Evolutionary conservation across 306 rosid species (phyloP).

Genomic region (Prunus mume): DNA sequence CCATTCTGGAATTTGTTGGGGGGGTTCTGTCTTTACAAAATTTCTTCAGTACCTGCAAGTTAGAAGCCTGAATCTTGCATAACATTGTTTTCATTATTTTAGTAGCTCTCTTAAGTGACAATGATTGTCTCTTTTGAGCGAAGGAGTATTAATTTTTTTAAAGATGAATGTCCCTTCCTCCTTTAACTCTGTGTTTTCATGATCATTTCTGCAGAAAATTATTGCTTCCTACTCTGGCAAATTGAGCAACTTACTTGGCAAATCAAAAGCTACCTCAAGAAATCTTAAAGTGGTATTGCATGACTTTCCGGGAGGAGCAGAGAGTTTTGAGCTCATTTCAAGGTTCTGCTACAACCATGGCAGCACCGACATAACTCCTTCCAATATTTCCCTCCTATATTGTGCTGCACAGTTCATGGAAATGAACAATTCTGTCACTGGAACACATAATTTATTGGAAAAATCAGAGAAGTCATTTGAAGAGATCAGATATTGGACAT

Average conservation of each 20-base stretch:
- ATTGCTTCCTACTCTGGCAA: slow-evolving; percentile 62
- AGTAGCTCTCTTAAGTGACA: not conserved
- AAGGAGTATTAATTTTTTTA: not conserved
- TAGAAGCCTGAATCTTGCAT: too few relatives aligned
- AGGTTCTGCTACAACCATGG: slow-evolving; percentile 78
- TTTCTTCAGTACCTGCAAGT: not conserved
- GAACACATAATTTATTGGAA: slow-evolving; percentile 45
- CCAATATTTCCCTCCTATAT: slow-evolving; percentile 51
- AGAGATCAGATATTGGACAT: slow-evolving; percentile 72
- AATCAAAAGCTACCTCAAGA: slow-evolving; percentile 41
- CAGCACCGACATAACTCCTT: slow-evolving; percentile 45
- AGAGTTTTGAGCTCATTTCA: slow-evolving; percentile 73
- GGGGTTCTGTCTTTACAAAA: not conserved
- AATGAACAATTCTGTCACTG: slow-evolving; percentile 56
- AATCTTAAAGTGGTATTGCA: slow-evolving; percentile 77
- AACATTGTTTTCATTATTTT: not conserved
- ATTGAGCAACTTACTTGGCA: slow-evolving; percentile 67
- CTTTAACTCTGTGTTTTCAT: slow-evolving; percentile 3
- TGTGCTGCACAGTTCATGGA: slow-evolving; percentile 84
- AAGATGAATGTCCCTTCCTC: not conserved
- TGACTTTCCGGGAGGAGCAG: slow-evolving; percentile 93
- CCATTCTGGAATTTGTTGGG: slow-evolving; percentile 8
- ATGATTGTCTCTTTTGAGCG: not conserved
- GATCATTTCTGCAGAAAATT: slow-evolving; percentile 44
- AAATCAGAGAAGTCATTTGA: slow-evolving; percentile 59